These are phyloP conservation scores for Oidium heveae DNA, from an alignment of 2,329 filamentous ascomycete species.

Conservation along the genomic window DNA sequence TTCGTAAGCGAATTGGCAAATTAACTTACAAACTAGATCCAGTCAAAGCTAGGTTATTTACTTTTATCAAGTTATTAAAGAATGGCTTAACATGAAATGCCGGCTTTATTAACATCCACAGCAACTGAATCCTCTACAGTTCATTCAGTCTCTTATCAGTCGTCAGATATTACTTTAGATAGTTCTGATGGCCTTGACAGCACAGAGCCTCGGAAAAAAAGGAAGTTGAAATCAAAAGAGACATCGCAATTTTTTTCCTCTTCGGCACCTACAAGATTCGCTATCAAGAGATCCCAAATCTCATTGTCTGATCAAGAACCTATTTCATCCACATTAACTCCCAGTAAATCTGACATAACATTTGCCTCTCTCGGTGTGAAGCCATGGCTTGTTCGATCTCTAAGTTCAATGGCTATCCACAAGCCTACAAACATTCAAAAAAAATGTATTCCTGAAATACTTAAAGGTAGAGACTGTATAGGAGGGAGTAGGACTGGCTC, in stretches of 20 bases:
- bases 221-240: conserved; percentile 8
- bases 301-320: background rate
- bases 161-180: background rate
- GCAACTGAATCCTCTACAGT: too few relatives aligned
- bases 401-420: conserved; percentile 56
- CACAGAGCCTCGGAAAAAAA: conserved; percentile 11
- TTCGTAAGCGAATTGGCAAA: too few relatives aligned
- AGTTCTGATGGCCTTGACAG: conserved; percentile 14
- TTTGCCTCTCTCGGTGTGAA: conserved; percentile 51
- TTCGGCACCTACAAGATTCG: conserved; percentile 12
- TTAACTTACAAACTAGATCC: too few relatives aligned
- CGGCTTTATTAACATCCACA: too few relatives aligned
- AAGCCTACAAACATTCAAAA: conserved; percentile 82
- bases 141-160: too few relatives aligned
- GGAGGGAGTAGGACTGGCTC: conserved; percentile 87
- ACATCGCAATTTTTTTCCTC: conserved; percentile 4
- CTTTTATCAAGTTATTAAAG: too few relatives aligned
- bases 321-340: background rate
- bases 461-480: conserved; percentile 81
- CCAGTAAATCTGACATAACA: conserved; percentile 19
- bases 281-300: conserved; percentile 1
- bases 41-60: too few relatives aligned
- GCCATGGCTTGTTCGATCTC: conserved; percentile 70
- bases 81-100: too few relatives aligned
- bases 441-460: conserved; percentile 74